These are phyloP conservation scores for Linnemannia exigua DNA, from an alignment of 192 early-diverging fungal genomes.

Conservation along the genomic window DNA sequence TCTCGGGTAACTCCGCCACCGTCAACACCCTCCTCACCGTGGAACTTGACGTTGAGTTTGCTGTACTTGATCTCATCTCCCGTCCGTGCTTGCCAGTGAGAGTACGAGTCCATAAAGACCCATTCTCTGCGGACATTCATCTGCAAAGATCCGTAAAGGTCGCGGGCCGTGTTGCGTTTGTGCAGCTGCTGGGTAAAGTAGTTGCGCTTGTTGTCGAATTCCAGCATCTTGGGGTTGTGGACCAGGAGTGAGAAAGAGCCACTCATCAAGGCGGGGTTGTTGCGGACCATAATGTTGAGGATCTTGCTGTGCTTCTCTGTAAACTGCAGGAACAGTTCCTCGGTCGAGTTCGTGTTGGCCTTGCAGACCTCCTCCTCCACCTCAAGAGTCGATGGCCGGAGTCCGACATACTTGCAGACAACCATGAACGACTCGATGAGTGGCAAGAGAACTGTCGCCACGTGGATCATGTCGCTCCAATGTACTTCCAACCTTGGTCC, in stretches of 20 bases:
- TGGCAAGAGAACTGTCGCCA: conserved; percentile 93
- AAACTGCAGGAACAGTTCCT: conserved; percentile 87
- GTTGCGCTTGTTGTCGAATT: conserved; percentile 99
- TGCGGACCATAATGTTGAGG: conserved; percentile 97
- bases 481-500: conserved; percentile 83
- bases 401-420: conserved; percentile 87
- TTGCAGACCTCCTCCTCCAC: conserved; percentile 43
- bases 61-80: conserved; percentile 96
- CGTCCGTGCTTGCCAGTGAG: conserved; percentile 89
- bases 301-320: conserved; percentile 96
- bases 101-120: conserved; percentile 98
- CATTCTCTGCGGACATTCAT: conserved; percentile 92
- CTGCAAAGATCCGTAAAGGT: conserved; percentile 79
- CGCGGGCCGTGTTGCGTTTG: conserved; percentile 75
- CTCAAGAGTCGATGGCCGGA: conserved; percentile 56
- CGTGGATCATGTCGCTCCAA: conserved; percentile 88
- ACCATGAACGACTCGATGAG: conserved; percentile 99
- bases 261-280: conserved; percentile 95
- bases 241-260: conserved; percentile 97
- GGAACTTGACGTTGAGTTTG: conserved; percentile 93
- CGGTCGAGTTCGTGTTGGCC: conserved; percentile 60
- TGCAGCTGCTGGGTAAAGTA: conserved; percentile 97
- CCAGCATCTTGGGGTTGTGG: conserved; percentile 95
- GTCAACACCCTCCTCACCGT: conserved; percentile 98
- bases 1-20: conserved; percentile 98